Evolutionary conservation across 2,329 filamentous ascomycete species (phyloP).

Genomic region (Hypoxylon sp.): DNA sequence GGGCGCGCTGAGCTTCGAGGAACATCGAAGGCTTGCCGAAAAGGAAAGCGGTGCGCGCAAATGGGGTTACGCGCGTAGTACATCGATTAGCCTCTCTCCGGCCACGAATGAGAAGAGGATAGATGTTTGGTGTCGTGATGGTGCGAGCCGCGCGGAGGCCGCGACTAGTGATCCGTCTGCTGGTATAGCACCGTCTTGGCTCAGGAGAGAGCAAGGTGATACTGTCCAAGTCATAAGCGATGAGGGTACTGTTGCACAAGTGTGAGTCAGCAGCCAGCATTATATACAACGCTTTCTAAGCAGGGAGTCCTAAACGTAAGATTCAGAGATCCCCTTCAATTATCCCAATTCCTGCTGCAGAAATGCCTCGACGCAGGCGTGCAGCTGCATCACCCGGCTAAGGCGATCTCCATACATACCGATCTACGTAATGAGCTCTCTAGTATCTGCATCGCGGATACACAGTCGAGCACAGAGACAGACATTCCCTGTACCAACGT

Average conservation of each 20-base stretch:
- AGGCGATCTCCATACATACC: conserved; percentile 64
- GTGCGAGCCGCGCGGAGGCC: conserved; percentile 71
- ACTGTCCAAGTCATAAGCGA: conserved; percentile 72
- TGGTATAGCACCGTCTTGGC: conserved; percentile 66
- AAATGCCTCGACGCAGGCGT: conserved; percentile 72
- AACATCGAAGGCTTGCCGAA: conserved; percentile 75
- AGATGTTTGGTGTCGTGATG: conserved; percentile 76
- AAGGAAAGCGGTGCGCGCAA: conserved; percentile 67
- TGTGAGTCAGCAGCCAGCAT: conserved; percentile 61
- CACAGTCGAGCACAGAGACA: conserved; percentile 59
- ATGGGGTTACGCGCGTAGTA: conserved; percentile 67
- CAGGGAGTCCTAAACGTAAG: conserved; percentile 1
- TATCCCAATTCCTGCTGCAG: conserved; percentile 75
- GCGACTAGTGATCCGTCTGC: conserved; percentile 56
- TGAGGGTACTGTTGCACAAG: conserved; percentile 72
- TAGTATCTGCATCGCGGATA: conserved; percentile 64
- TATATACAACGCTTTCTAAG: neutral
- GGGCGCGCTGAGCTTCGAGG: conserved; percentile 75
- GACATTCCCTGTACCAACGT: conserved; percentile 74
- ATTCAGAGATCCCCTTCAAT: conserved; percentile 71
- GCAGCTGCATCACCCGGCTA: conserved; percentile 73
- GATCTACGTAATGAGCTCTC: conserved; percentile 65
- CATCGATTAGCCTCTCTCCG: conserved; percentile 65
- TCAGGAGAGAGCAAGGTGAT: conserved; percentile 68
- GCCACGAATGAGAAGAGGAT: conserved; percentile 58